phyloP scores from a whole-genome alignment of 257 asterid genomes.

The Solanum pimpinellifolium region DNA sequence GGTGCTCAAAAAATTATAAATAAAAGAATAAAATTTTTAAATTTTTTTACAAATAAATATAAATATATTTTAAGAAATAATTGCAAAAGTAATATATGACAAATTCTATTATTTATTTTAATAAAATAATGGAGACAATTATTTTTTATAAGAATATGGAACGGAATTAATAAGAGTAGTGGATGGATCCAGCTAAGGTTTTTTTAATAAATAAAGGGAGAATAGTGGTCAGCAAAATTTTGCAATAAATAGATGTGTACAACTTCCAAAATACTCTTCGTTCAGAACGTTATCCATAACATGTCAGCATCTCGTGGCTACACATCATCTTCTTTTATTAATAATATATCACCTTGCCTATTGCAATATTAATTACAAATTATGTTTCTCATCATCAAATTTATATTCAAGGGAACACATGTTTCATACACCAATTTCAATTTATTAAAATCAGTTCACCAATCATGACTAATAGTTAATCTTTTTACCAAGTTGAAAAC shows the following conservation, averaged over 20 bases:
- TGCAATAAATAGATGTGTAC: not conserved
- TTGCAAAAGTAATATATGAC: not conserved
- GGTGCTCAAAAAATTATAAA: not conserved
- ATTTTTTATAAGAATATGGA: too few relatives aligned
- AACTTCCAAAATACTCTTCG: not conserved
- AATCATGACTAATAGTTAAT: not conserved
- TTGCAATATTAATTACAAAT: too few relatives aligned
- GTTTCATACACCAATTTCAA: not conserved
- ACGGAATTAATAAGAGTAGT: not conserved
- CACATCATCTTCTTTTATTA: conserved; percentile 2
- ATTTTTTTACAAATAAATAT: too few relatives aligned
- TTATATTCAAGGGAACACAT: not conserved
- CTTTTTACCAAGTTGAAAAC: not conserved
- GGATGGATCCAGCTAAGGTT: not conserved
- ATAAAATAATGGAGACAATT: too few relatives aligned
- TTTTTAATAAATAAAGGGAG: not conserved
- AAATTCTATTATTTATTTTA: too few relatives aligned
- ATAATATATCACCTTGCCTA: too few relatives aligned
- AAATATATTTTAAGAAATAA: too few relatives aligned
- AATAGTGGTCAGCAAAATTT: not conserved
- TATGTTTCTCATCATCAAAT: not conserved
- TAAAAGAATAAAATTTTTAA: too few relatives aligned
- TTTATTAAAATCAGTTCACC: not conserved
- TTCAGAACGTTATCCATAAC: not conserved
- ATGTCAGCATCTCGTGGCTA: conserved; percentile 8